These are phyloP conservation scores for Termitomyces eurrhizus DNA, from an alignment of 768 basidiomycete species.

Conservation along the genomic window DNA sequence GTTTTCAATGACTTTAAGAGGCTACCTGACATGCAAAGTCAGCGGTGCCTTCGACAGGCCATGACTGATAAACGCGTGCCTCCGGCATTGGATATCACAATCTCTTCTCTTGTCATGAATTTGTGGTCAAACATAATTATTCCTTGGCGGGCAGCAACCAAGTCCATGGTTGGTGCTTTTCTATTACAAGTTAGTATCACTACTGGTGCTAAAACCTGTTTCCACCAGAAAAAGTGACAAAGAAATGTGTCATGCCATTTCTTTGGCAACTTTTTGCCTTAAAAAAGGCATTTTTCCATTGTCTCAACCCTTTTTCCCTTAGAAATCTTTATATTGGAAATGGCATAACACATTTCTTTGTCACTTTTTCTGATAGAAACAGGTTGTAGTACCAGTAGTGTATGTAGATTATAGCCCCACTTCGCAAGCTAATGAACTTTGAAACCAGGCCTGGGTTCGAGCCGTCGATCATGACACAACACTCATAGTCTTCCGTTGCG, in stretches of 20 bases:
- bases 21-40: neutral
- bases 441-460: slow-evolving; percentile 13
- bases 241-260: too few relatives aligned
- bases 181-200: neutral
- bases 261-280: too few relatives aligned
- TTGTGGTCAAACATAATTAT: neutral
- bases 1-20: neutral
- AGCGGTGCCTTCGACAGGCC: neutral
- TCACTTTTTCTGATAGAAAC: too few relatives aligned
- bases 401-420: neutral
- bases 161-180: neutral
- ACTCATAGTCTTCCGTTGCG: slow-evolving; percentile 18
- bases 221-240: too few relatives aligned
- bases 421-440: neutral
- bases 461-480: slow-evolving; percentile 14
- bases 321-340: too few relatives aligned
- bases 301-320: too few relatives aligned
- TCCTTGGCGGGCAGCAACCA: neutral
- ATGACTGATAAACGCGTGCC: neutral
- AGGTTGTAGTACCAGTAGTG: too few relatives aligned
- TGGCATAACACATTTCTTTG: too few relatives aligned
- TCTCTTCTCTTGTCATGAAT: neutral
- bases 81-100: neutral
- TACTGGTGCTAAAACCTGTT: too few relatives aligned
- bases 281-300: too few relatives aligned